phyloP scores from a whole-genome alignment of 306 rosid species.

The Casuarina equisetifolia region DNA sequence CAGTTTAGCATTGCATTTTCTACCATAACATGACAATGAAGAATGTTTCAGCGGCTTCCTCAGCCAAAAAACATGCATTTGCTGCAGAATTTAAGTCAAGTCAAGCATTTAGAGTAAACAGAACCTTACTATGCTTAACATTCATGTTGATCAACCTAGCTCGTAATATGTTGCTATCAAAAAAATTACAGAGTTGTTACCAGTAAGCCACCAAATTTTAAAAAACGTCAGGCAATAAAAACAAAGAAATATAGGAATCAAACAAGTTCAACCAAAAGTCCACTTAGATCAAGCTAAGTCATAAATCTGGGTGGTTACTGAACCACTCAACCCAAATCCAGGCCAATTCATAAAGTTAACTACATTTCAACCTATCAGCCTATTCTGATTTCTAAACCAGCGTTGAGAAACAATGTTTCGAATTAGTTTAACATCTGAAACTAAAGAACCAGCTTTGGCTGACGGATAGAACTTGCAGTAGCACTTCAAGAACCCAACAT shows the following conservation, averaged over 20 bases:
- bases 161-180: not conserved
- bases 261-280: not conserved
- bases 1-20: not conserved
- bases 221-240: too few species aligned
- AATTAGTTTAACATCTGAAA: too few species aligned
- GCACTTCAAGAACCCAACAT: too few species aligned
- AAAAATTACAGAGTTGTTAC: not conserved
- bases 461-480: too few species aligned
- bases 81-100: not conserved
- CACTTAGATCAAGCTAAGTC: not conserved
- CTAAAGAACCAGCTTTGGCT: too few species aligned
- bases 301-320: not conserved
- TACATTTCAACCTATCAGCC: too few species aligned
- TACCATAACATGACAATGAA: not conserved
- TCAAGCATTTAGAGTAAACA: not conserved
- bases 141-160: not conserved
- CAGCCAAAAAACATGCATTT: not conserved
- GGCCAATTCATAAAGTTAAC: too few species aligned
- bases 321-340: too few species aligned
- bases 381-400: too few species aligned
- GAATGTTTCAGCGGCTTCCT: not conserved
- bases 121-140: not conserved
- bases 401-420: too few species aligned
- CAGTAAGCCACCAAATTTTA: not conserved
- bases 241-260: not conserved